Evolutionary conservation across 345 rosid genomes (phyloP), one percentile per base, ranked within the genome.

Genomic region (Iberis pinnata): DNA sequence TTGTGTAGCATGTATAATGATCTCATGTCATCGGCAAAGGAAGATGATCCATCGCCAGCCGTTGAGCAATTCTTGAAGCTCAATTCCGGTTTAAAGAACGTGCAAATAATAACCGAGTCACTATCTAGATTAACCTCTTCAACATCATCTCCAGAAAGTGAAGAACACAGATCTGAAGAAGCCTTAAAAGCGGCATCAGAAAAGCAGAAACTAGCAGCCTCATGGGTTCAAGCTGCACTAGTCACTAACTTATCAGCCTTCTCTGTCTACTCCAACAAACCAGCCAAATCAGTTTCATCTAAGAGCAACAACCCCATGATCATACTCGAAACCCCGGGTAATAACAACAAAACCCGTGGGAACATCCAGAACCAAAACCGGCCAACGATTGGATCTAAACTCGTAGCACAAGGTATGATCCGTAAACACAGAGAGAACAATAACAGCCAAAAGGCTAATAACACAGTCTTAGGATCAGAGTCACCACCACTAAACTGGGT

Each of bases 141-240:
- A 5, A 77, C 69, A 37, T 78, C 86, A 27, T 83, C 83, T 8
- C 61, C 80, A 3, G 82, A 78, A 53, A 71, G 50, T 5, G 84
- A 73, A 69, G 92, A 72, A 56, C 68, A 18, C 37, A 75, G 68
- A 43, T 70, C 85, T 0, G 97, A 92, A 76, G 92, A 84, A 76
- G 86, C 79, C 31, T 15, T 75, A 18, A 85, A 92, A 63, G 47
- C 68, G 4, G 63, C 79, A 9, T 61, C 76, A 2, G 90, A 83
- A 57, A 77, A 80, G 61, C 79, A 71, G 61, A 92, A 79, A 67
- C 73, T 63, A 48, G 95, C 94, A 33, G 73, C 82, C 52, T 61
- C 73, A 10, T 92, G 98, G 98, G 85, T 92, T 50, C 90, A 92
- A 68, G 90, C 90, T 57, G 98, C 98, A 20, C 50, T 92, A 60